Evolutionary conservation across 2,329 filamentous ascomycete species (phyloP), one percentile per base, ranked within the genome.

Genomic region (Periconia sp.): DNA sequence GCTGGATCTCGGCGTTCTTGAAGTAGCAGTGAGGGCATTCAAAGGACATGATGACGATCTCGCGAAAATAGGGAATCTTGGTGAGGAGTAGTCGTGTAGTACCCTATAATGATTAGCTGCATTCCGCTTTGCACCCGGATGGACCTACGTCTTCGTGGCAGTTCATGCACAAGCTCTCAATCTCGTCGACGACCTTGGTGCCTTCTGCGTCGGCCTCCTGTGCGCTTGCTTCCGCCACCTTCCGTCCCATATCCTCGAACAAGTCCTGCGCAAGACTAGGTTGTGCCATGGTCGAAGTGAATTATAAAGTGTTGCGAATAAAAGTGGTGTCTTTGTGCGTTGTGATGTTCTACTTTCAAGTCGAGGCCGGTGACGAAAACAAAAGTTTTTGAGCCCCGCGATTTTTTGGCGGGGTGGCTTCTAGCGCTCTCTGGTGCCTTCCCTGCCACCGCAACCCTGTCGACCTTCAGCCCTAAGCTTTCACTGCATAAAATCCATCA

Each of bases 21-120:
- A 92, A 87, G 66, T 85, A 78, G 76, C 94, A 99, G 72, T 96
- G 84, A 5, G 89, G 85, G 78, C 94, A 99, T 55, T 83, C 82
- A 72, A 99, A 99, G 50, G 92, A 97, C 86, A 96, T 96, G 71
- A 99, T 83, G 62, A 99, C 90, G 52, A 99, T 86, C 71, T 99
- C 92, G 75, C 91, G 90, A 78, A 99, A 99, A 79, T 90, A 97
- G 12, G 94, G 94, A 42, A 99, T 96, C 54, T 85, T 84, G 12
- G 95, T 95, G 40, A 99, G 84, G 30, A 99, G 84, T 16, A 99
- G 82, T 46, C 87, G 83, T 11, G 94, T 99, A 1, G 78, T 82
- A 61, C 94, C 94, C 88, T 95, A 48, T 3, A 15, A 22, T 19
- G 22, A 16, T 67, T 36, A 64, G 56, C 19, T 42, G 15, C 31